Percentiles rank a stretch among this genome's conserved stretches.
Conservation (phyloP, 2,329 filamentous ascomycete species). For the Elsinoe arachidis region DNA sequence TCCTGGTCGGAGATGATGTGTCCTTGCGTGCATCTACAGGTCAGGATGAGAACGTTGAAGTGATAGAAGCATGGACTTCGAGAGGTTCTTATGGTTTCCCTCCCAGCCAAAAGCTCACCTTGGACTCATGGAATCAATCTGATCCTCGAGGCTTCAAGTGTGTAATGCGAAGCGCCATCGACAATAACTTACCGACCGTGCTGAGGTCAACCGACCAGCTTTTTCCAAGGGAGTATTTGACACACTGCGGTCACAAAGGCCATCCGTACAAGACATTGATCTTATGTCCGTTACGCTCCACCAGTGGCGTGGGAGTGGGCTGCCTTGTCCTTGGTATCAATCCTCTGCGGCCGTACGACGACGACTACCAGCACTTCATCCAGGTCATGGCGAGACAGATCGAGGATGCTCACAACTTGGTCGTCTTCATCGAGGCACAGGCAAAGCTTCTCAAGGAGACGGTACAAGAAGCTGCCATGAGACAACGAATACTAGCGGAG, state of each 20-base stretch:
- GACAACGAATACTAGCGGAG: conserved; percentile 15
- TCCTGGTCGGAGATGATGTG: neutral
- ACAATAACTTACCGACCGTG: neutral
- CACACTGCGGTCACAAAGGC: neutral
- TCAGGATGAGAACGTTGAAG: neutral
- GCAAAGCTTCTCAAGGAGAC: neutral
- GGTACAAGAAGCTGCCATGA: conserved; percentile 9
- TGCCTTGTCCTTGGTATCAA: conserved; percentile 12
- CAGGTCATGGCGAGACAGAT: conserved; percentile 12
- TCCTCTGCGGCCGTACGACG: conserved; percentile 14
- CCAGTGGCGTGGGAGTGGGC: neutral
- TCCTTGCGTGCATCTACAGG: neutral
- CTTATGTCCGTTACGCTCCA: neutral
- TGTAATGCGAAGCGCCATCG: neutral
- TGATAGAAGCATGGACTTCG: neutral
- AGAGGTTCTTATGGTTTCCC: neutral
- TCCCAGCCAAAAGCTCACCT: neutral
- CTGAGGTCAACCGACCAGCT: neutral
- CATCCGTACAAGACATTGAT: neutral
- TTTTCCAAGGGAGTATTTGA: neutral
- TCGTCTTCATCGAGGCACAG: conserved; percentile 12
- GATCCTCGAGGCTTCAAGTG: neutral
- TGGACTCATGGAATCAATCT: neutral
- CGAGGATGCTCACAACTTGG: conserved; percentile 10
- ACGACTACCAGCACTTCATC: conserved; percentile 16